Percentiles rank a stretch among this genome's conserved stretches.
Evolutionary conservation across 169 alveolate species (phyloP).

Genomic region (Babesia bovis): DNA sequence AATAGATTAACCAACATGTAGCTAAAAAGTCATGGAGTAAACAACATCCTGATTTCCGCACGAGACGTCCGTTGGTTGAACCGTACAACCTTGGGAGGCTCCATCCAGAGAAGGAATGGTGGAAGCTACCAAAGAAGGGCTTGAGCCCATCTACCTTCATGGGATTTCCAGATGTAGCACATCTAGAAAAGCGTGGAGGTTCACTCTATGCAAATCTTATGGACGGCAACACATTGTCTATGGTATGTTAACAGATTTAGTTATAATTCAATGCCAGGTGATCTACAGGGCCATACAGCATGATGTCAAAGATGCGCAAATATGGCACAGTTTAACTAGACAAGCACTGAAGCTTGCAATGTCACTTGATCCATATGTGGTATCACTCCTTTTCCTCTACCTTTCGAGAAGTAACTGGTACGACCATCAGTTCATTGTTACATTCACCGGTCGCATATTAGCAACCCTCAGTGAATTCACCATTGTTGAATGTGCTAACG

Average conservation of each 20-base stretch:
- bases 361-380: slow-evolving; percentile 66
- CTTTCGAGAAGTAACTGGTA: slow-evolving; percentile 61
- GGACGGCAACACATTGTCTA: slow-evolving; percentile 76
- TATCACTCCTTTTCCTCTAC: slow-evolving; percentile 70
- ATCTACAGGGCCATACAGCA: slow-evolving; percentile 71
- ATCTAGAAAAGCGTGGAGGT: slow-evolving; percentile 74
- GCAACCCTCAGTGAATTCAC: slow-evolving; percentile 49
- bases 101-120: slow-evolving; percentile 82
- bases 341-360: slow-evolving; percentile 68
- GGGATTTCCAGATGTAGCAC: slow-evolving; percentile 79
- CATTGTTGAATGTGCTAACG: slow-evolving; percentile 54
- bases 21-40: slow-evolving; percentile 80
- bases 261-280: slow-evolving; percentile 34
- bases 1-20: background rate
- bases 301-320: slow-evolving; percentile 57
- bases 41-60: slow-evolving; percentile 75
- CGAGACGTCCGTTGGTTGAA: slow-evolving; percentile 81
- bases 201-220: slow-evolving; percentile 73
- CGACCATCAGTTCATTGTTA: slow-evolving; percentile 66
- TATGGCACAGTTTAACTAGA: slow-evolving; percentile 68
- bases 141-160: slow-evolving; percentile 73
- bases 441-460: slow-evolving; percentile 54
- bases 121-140: slow-evolving; percentile 73
- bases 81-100: slow-evolving; percentile 72
- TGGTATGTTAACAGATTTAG: slow-evolving; percentile 1